Evolutionary conservation across 2,329 filamentous ascomycete species (phyloP).

Genomic region (Aureobasidium sp.): DNA sequence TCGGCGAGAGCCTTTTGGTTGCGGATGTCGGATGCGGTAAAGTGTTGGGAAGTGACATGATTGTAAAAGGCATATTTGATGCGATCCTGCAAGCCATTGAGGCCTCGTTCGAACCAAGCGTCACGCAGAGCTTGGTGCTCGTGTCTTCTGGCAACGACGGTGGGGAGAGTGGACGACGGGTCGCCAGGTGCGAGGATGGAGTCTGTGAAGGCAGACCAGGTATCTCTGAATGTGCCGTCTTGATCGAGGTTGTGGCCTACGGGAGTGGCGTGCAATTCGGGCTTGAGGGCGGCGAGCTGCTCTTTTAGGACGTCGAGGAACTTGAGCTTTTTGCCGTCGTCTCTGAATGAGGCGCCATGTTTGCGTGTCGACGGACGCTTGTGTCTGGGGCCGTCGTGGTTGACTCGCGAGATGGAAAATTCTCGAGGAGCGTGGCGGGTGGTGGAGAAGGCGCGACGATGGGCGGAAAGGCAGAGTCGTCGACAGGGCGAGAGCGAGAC

Average conservation of each 20-base stretch:
- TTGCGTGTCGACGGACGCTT: not conserved
- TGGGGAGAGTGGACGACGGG: not conserved
- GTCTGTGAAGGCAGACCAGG: constrained; percentile 24
- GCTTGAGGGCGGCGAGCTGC: constrained; percentile 21
- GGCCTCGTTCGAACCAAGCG: constrained; percentile 19
- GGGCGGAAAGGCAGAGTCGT: constrained; percentile 22
- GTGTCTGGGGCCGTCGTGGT: not conserved
- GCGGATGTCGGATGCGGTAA: constrained; percentile 50
- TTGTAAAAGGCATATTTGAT: constrained; percentile 63
- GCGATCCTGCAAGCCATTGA: constrained; percentile 25
- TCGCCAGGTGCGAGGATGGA: constrained; percentile 9
- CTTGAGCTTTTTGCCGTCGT: not conserved
- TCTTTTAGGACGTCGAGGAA: constrained; percentile 20
- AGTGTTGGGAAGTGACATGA: constrained; percentile 52
- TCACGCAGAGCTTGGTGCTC: constrained; percentile 4
- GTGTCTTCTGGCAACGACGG: not conserved
- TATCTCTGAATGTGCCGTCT: constrained; percentile 22
- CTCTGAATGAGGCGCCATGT: not conserved
- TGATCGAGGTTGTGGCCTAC: constrained; percentile 25
- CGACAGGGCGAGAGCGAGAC: constrained; percentile 29
- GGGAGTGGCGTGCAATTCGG: constrained; percentile 28
- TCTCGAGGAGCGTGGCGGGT: not conserved
- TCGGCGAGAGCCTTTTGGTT: constrained; percentile 66
- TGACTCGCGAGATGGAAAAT: not conserved
- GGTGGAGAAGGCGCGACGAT: constrained; percentile 8